Evolutionary conservation across 2,329 filamentous ascomycete genomes (phyloP).

Genomic region (Diplocarpon mali): DNA sequence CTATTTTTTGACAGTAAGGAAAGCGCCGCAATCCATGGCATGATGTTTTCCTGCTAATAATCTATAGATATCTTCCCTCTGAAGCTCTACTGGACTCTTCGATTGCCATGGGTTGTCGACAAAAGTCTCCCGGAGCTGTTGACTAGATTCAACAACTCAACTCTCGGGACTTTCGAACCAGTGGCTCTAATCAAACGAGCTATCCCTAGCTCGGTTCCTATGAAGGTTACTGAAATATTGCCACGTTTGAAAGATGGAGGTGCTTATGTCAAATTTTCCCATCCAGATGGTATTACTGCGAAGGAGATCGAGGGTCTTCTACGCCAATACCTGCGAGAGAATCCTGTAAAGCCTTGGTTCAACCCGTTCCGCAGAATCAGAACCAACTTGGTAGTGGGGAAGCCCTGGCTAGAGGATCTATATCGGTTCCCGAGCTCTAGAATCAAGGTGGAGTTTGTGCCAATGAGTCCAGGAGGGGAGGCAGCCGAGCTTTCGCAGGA

Average conservation of each 20-base stretch:
- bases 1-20: slow-evolving; percentile 78
- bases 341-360: slow-evolving; percentile 80
- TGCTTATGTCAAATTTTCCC: slow-evolving; percentile 78
- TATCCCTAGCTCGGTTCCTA: slow-evolving; percentile 47
- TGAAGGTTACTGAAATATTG: slow-evolving; percentile 71
- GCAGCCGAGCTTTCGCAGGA: slow-evolving; percentile 78
- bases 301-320: slow-evolving; percentile 50
- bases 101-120: slow-evolving; percentile 38
- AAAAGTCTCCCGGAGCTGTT: slow-evolving; percentile 37
- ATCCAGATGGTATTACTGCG: slow-evolving; percentile 32
- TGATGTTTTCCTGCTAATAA: background rate
- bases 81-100: slow-evolving; percentile 53
- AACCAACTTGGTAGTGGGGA: slow-evolving; percentile 64
- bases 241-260: slow-evolving; percentile 85
- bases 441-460: slow-evolving; percentile 75
- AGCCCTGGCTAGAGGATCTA: slow-evolving; percentile 90
- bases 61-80: slow-evolving; percentile 72
- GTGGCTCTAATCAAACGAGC: slow-evolving; percentile 45
- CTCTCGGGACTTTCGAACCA: slow-evolving; percentile 43
- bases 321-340: slow-evolving; percentile 50
- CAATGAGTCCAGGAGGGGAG: slow-evolving; percentile 56
- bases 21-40: background rate
- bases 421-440: slow-evolving; percentile 68
- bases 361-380: slow-evolving; percentile 66
- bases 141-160: slow-evolving; percentile 39